These are phyloP conservation scores for Fusarium mundagurra DNA, from an alignment of 2,329 filamentous ascomycete species.

Conservation along the genomic window DNA sequence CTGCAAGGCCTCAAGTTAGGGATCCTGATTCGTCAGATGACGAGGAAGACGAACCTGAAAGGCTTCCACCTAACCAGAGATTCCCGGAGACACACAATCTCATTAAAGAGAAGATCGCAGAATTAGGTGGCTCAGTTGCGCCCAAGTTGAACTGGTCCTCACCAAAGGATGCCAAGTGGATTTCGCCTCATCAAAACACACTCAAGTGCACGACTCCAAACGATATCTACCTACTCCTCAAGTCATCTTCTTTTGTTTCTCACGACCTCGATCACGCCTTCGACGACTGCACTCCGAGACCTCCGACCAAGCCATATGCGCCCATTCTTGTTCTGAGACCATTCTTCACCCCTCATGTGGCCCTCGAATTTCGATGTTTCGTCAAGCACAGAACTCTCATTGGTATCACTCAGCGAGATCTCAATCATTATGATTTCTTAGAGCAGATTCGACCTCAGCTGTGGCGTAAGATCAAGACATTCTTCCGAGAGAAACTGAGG, in stretches of 20 bases:
- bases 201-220: conserved; percentile 90
- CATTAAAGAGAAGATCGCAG: conserved; percentile 80
- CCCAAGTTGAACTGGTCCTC: conserved; percentile 98
- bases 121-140: conserved; percentile 85
- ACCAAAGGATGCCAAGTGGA: conserved; percentile 96
- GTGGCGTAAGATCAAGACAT: conserved; percentile 73
- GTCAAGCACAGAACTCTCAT: conserved; percentile 84
- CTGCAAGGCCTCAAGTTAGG: conserved; percentile 47
- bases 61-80: conserved; percentile 61
- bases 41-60: conserved; percentile 56
- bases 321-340: conserved; percentile 88
- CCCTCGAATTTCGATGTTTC: conserved; percentile 95
- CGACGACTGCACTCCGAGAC: conserved; percentile 67
- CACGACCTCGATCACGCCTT: conserved; percentile 96
- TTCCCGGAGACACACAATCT: conserved; percentile 78
- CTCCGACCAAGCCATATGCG: conserved; percentile 62
- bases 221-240: conserved; percentile 92
- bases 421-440: conserved; percentile 91
- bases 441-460: conserved; percentile 70
- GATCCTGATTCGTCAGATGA: conserved; percentile 57
- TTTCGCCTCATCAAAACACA: conserved; percentile 83
- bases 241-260: conserved; percentile 93
- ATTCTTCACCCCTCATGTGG: conserved; percentile 87
- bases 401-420: conserved; percentile 86
- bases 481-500: conserved; percentile 79